Conservation (phyloP, 176 grass and related monocot genomes). For the Tillandsia fasciculata region DNA sequence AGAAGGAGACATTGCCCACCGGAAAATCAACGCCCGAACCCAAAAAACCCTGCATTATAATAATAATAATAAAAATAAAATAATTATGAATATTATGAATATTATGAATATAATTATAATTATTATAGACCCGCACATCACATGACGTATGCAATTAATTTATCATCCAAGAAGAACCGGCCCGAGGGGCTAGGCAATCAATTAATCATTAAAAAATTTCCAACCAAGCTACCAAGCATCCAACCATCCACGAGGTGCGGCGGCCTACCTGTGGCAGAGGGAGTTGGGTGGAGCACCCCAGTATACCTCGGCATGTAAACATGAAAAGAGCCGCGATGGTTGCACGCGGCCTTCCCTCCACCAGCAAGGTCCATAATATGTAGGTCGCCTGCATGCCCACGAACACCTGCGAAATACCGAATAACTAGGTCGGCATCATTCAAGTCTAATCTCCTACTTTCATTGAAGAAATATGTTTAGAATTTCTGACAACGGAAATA, state of each 20-base stretch:
- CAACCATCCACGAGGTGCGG: too few species aligned
- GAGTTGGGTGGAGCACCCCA: conserved; percentile 80
- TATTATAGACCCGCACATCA: too few species aligned
- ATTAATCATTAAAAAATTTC: too few species aligned
- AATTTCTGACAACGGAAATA: neutral
- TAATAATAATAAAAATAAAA: too few species aligned
- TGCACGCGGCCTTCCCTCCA: conserved; percentile 56
- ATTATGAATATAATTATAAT: too few species aligned
- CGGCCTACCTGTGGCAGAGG: conserved; percentile 45
- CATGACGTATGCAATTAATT: too few species aligned
- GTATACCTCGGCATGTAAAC: conserved; percentile 75
- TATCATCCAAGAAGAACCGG: too few species aligned
- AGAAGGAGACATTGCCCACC: conserved; percentile 92
- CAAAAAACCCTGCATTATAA: conserved; percentile 40
- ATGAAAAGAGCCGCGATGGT: conserved; percentile 77
- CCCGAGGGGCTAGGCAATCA: too few species aligned
- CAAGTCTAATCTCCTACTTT: neutral
- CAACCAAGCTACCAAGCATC: too few species aligned
- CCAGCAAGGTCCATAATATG: conserved; percentile 82
- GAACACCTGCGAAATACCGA: conserved; percentile 46
- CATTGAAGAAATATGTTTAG: neutral
- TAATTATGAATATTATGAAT: too few species aligned
- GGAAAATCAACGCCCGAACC: conserved; percentile 87
- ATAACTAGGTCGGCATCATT: too few species aligned
- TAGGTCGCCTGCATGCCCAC: conserved; percentile 79